These are phyloP conservation scores for Bipolaris sorokiniana DNA, from an alignment of 2,329 filamentous ascomycete genomes.

Conservation along the genomic window DNA sequence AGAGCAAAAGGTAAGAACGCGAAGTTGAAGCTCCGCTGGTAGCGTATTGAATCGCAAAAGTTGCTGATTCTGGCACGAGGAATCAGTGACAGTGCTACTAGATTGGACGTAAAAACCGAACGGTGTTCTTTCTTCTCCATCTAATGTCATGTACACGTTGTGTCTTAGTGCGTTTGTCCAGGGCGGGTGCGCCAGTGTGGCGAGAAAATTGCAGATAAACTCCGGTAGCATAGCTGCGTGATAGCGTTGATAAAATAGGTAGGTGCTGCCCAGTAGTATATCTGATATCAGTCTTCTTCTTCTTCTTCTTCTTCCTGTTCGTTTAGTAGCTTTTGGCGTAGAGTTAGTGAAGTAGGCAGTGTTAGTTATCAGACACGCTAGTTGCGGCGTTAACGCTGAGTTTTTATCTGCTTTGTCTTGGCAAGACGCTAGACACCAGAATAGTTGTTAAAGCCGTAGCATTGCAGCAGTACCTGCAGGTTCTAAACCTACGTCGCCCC, in stretches of 20 bases:
- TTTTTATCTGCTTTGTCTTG: not conserved
- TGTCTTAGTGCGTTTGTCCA: not conserved
- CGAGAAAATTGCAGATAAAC: not conserved
- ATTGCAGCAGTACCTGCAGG: no score
- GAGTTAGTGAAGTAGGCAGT: not conserved
- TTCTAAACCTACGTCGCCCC: no score
- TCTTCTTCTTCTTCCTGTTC: no score
- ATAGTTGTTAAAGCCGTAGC: no score
- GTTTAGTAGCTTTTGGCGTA: no score
- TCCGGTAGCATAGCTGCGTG: not conserved
- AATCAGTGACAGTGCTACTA: not conserved
- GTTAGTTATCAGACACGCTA: not conserved
- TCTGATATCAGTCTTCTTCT: not conserved
- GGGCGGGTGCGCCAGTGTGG: not conserved
- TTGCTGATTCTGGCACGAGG: not conserved
- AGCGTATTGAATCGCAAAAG: not conserved
- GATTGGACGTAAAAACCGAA: not conserved
- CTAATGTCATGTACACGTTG: not conserved
- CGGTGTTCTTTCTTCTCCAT: not conserved
- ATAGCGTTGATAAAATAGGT: not conserved
- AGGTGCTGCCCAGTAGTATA: no score
- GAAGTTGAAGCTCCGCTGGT: conserved; percentile 23
- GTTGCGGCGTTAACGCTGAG: not conserved
- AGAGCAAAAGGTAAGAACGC: conserved; percentile 21
- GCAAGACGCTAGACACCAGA: not conserved